Evolutionary conservation across 768 basidiomycete species (phyloP).

Genomic region (Psilocybe tampanensis): DNA sequence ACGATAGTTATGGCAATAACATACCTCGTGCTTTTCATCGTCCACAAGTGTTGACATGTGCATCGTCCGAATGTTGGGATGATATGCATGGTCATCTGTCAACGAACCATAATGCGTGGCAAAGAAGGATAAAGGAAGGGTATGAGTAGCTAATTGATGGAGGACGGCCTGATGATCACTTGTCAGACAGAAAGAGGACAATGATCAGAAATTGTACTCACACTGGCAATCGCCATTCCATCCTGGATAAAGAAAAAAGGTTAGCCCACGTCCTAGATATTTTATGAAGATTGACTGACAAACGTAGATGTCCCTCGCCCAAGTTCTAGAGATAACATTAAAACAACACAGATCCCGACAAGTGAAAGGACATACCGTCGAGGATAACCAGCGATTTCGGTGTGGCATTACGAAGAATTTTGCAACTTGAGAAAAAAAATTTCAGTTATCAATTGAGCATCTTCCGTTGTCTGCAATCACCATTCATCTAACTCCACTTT

Average conservation of each 20-base stretch:
- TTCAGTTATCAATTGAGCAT: neutral
- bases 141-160: conserved; percentile 93
- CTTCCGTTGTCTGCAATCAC: conserved; percentile 37
- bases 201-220: conserved; percentile 30
- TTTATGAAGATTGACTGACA: conserved; percentile 41
- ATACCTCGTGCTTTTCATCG: conserved; percentile 86
- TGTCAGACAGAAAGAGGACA: neutral
- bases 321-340: conserved; percentile 60
- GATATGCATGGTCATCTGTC: conserved; percentile 91
- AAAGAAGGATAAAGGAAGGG: conserved; percentile 90
- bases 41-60: conserved; percentile 96
- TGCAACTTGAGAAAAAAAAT: conserved; percentile 57
- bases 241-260: conserved; percentile 50
- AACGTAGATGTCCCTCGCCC: conserved; percentile 96
- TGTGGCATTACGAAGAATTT: conserved; percentile 91
- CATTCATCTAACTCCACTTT: conserved; percentile 99
- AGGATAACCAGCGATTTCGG: conserved; percentile 93
- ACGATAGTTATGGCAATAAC: conserved; percentile 18
- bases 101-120: conserved; percentile 97
- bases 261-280: conserved; percentile 2
- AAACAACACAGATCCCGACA: neutral
- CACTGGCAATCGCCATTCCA: conserved; percentile 98
- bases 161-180: conserved; percentile 68
- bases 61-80: conserved; percentile 92
- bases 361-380: conserved; percentile 64